Percentiles rank a stretch among this genome's conserved stretches.
Conservation (phyloP, 2,329 filamentous ascomycete genomes). For the Xylariales sp. region DNA sequence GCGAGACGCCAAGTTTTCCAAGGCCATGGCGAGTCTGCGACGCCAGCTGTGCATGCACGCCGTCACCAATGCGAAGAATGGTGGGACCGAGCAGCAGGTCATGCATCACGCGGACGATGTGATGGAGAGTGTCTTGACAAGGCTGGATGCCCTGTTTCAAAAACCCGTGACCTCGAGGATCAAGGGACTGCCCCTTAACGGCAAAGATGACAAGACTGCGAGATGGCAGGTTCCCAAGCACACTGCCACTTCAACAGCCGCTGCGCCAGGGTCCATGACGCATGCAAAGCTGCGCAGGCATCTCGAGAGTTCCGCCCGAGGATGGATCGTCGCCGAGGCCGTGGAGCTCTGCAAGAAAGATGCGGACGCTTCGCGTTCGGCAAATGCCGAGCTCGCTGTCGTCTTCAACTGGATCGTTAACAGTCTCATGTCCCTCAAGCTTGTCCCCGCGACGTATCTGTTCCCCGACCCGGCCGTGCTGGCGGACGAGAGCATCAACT, state of each 20-base stretch:
- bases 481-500: conserved; percentile 32
- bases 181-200: not conserved
- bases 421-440: conserved; percentile 28
- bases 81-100: not conserved
- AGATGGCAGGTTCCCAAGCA: no score
- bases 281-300: no score
- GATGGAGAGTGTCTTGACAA: not conserved
- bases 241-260: not conserved
- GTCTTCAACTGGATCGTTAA: conserved; percentile 34
- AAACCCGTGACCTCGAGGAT: no score
- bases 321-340: not conserved
- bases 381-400: conserved; percentile 30
- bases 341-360: not conserved
- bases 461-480: conserved; percentile 33
- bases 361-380: conserved; percentile 6
- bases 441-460: conserved; percentile 36
- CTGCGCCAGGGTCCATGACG: no score
- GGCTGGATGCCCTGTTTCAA: no score
- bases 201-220: no score
- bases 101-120: not conserved
- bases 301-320: not conserved
- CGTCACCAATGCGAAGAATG: conserved; percentile 10
- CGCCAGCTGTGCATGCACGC: conserved; percentile 13
- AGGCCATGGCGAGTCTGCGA: conserved; percentile 17
- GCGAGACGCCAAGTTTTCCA: conserved; percentile 20